Evolutionary conservation across 768 basidiomycete genomes (phyloP), one percentile per base, ranked within the genome.

Genomic region (Pleurotus djamor): DNA sequence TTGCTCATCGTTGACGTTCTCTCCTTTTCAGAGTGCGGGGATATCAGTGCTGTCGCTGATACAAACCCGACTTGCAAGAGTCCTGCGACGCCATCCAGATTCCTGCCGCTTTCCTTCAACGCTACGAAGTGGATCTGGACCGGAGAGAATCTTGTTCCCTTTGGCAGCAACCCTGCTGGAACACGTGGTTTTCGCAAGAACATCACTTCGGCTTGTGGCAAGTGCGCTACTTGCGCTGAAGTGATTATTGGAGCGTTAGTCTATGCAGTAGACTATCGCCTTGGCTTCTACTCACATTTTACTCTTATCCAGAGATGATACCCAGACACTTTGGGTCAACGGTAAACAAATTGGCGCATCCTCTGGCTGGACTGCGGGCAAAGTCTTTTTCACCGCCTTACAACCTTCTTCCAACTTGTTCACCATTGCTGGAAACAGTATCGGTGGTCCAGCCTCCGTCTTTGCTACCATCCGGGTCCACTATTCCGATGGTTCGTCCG

Each of bases 291-390:
- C 21, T 28, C 21, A 28, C 21, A 28, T 28, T 28, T 1, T 1
- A 1, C 21, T 28, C 21, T 28, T 28, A 28, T 28, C 21, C 38
- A 57, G 55, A 9, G 55, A 57, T 44, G 44, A 57, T 47, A 44
- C n/a, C 12, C 32, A 43, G 16, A 44, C 13, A 7, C 2, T 57
- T 5, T 57, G 21, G 8, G 55, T 57, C 37, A 57, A 57, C 4
- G 50, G 50, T 4, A 21, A 13, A 8, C 12, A 16, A 14, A 52
- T 52, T 3, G 7, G 50, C 4, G 50, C 50, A 6, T 13, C 14
- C 5, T 16, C 16, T 14, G 66, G 67, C 0, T 35, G 36, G 35
- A 34, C 55, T 5, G 65, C 72, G 0, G 63, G 72, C n/a, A 58
- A 63, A 9, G 73, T 71, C 58, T 8, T 33, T 6, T 37, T 34